Percentiles rank a stretch among this genome's conserved stretches.
These are phyloP conservation scores for Ehretia macrophylla DNA, from an alignment of 257 asterid genomes.

Conservation along the genomic window DNA sequence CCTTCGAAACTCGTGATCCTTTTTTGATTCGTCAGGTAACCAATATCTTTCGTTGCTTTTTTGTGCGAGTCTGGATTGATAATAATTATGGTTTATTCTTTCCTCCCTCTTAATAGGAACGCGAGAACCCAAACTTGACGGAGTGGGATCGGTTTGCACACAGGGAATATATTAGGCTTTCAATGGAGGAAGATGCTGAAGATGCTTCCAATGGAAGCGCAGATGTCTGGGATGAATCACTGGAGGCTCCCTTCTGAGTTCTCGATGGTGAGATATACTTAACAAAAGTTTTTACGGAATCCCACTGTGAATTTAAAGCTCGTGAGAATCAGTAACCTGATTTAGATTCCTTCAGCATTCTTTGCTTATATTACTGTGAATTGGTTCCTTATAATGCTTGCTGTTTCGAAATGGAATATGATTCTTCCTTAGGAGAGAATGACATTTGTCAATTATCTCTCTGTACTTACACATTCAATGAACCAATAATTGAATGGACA, in stretches of 20 bases:
- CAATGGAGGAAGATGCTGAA: conserved; percentile 99
- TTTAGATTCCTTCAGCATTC: too few relatives aligned
- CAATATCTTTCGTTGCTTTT: not conserved
- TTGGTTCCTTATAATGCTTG: too few relatives aligned
- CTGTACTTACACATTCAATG: too few relatives aligned
- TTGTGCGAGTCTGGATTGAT: too few relatives aligned
- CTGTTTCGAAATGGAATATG: too few relatives aligned
- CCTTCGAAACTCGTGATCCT: conserved; percentile 99
- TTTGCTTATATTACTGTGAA: too few relatives aligned
- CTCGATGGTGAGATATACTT: conserved; percentile 40
- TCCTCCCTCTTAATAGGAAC: conserved; percentile 62
- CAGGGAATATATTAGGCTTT: conserved; percentile 97
- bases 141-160: conserved; percentile 99
- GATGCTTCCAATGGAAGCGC: conserved; percentile 99
- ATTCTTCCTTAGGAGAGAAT: too few relatives aligned
- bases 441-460: too few relatives aligned
- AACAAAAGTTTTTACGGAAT: not conserved
- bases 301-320: not conserved
- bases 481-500: too few relatives aligned
- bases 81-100: conserved; percentile 1
- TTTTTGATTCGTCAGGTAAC: conserved; percentile 97
- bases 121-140: conserved; percentile 95
- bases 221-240: conserved; percentile 99
- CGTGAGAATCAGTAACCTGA: too few relatives aligned
- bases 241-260: conserved; percentile 97